Evolutionary conservation across 2,329 filamentous ascomycete species (phyloP).

Genomic region (Xylariaceae sp.): DNA sequence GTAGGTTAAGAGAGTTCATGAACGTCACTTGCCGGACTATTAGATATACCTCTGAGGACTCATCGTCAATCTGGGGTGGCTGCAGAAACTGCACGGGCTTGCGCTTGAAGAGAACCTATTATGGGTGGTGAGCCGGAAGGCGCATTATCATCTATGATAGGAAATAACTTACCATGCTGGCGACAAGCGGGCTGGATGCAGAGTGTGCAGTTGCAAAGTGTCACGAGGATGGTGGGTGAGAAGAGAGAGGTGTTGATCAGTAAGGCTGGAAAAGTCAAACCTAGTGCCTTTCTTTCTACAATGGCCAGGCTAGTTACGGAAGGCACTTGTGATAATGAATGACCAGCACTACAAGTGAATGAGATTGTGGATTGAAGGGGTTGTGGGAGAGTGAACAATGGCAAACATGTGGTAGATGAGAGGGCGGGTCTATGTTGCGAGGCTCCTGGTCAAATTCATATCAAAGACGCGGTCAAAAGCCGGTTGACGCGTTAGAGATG

Average conservation of each 20-base stretch:
- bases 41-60: slow-evolving; percentile 69
- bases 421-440: too few relatives aligned
- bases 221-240: background rate
- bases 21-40: slow-evolving; percentile 4
- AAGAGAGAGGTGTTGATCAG: slow-evolving; percentile 29
- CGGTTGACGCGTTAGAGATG: slow-evolving; percentile 19
- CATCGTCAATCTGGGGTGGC: slow-evolving; percentile 68
- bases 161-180: slow-evolving; percentile 25
- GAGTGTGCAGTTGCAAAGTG: slow-evolving; percentile 6
- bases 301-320: slow-evolving; percentile 3
- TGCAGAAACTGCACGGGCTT: slow-evolving; percentile 86
- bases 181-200: slow-evolving; percentile 11
- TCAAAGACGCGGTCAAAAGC: slow-evolving; percentile 19
- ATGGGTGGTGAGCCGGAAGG: slow-evolving; percentile 15
- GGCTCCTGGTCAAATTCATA: slow-evolving; percentile 11
- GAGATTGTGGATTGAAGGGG: background rate
- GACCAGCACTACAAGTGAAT: background rate
- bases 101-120: slow-evolving; percentile 88
- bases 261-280: slow-evolving; percentile 41
- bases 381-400: slow-evolving; percentile 4
- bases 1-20: slow-evolving; percentile 17
- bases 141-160: too few relatives aligned
- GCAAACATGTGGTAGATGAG: too few relatives aligned
- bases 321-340: background rate
- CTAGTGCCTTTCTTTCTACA: slow-evolving; percentile 2